phyloP scores from a whole-genome alignment of 306 rosid species.

The Vicia faba region DNA sequence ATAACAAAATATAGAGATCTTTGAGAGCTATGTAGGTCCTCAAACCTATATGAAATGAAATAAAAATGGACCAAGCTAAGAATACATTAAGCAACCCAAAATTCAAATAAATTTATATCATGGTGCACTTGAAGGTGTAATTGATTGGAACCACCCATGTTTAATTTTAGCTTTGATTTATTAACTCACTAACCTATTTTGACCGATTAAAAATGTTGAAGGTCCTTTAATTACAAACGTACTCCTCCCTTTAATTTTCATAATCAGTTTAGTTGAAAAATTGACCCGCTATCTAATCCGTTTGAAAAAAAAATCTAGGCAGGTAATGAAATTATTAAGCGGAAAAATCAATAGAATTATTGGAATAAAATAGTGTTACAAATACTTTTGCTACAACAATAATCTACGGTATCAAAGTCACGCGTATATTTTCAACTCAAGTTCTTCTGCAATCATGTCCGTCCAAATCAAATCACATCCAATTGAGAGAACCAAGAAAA shows the following conservation, averaged over 20 bases:
- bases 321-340: neutral
- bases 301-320: neutral
- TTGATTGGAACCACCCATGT: too few species aligned
- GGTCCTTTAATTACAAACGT: too few species aligned
- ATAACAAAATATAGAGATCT: too few species aligned
- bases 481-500: slow-evolving; percentile 27
- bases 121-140: neutral
- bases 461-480: slow-evolving; percentile 26
- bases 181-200: neutral
- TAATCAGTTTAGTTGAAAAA: too few species aligned
- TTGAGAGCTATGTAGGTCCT: too few species aligned
- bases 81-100: too few species aligned
- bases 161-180: too few species aligned
- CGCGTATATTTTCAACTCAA: slow-evolving; percentile 1
- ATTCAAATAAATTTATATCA: neutral
- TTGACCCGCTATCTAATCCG: neutral
- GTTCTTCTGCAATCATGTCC: neutral
- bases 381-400: neutral
- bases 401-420: neutral
- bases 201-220: neutral
- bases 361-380: neutral
- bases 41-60: too few species aligned
- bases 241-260: too few species aligned
- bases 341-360: slow-evolving; percentile 17
- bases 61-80: too few species aligned